Conservation (phyloP, 2,329 filamentous ascomycete species). For the Ceratocystis diversiconidia region DNA sequence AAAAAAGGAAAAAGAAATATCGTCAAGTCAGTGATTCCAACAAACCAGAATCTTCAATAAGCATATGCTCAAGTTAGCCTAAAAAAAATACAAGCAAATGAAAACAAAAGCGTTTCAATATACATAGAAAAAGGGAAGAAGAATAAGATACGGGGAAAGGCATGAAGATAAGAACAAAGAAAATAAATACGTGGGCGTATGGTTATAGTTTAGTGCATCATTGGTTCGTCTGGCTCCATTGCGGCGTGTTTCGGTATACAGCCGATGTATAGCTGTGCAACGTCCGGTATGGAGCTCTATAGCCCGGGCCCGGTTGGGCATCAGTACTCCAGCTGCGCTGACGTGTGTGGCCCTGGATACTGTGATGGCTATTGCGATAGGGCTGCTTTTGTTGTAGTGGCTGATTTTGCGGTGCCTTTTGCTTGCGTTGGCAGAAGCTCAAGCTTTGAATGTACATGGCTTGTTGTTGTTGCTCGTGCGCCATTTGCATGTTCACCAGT, state of each 20-base stretch:
- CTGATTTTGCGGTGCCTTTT: not conserved
- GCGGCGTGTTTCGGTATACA: conserved; percentile 39
- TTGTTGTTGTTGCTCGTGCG: conserved; percentile 18
- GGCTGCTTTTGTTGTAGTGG: not conserved
- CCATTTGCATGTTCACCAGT: conserved; percentile 20
- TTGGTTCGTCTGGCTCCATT: conserved; percentile 33
- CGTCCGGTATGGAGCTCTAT: conserved; percentile 33
- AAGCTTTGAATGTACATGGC: not conserved
- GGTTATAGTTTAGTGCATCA: not conserved
- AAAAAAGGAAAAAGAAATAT: not conserved
- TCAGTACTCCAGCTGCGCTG: conserved; percentile 28
- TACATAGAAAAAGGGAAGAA: conserved; percentile 7
- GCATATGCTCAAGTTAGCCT: not conserved
- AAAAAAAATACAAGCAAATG: not conserved
- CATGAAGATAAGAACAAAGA: conserved; percentile 11
- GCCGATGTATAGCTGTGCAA: conserved; percentile 46
- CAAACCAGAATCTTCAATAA: not conserved
- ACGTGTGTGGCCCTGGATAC: conserved; percentile 23
- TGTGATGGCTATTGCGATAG: conserved; percentile 4
- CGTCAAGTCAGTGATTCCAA: not conserved
- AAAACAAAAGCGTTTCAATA: conserved; percentile 3
- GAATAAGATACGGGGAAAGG: not conserved
- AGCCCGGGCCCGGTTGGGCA: conserved; percentile 17
- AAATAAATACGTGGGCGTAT: not conserved
- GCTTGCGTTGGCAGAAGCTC: conserved; percentile 18